phyloP scores from a whole-genome alignment of 495 filamentous ascomycete genomes.

The Penicillium lagena region DNA sequence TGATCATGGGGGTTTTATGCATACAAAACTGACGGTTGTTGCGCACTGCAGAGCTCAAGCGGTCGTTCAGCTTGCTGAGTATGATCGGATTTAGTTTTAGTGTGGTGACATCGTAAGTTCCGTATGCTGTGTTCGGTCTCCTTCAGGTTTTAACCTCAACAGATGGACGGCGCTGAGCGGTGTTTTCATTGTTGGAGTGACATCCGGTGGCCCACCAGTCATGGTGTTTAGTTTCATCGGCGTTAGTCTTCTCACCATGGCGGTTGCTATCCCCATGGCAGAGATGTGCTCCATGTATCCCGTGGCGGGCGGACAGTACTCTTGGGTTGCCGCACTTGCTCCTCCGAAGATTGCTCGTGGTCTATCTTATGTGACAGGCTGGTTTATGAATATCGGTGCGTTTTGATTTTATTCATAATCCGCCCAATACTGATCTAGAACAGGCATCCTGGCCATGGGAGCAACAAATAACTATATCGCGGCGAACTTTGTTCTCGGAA shows the following conservation, averaged over 20 bases:
- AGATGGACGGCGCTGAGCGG: constrained; percentile 53
- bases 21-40: constrained; percentile 1
- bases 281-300: constrained; percentile 52
- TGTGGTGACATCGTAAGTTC: constrained; percentile 45
- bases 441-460: constrained; percentile 51
- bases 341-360: constrained; percentile 43
- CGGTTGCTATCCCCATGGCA: constrained; percentile 52
- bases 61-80: constrained; percentile 50
- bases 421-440: not conserved
- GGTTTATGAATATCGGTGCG: constrained; percentile 47
- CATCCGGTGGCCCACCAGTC: constrained; percentile 49
- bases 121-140: not conserved
- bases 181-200: constrained; percentile 50
- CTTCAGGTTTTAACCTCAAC: not conserved
- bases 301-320: constrained; percentile 50
- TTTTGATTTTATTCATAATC: not conserved
- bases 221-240: constrained; percentile 53
- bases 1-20: not conserved
- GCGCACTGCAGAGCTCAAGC: constrained; percentile 41
- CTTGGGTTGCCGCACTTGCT: constrained; percentile 50
- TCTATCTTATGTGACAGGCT: constrained; percentile 44
- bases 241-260: constrained; percentile 41
- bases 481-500: constrained; percentile 49
- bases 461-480: constrained; percentile 52
- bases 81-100: constrained; percentile 57